Percentiles rank a stretch among this genome's conserved stretches.
Evolutionary conservation across 2,329 filamentous ascomycete species (phyloP).

Genomic region (Dothistroma pini): DNA sequence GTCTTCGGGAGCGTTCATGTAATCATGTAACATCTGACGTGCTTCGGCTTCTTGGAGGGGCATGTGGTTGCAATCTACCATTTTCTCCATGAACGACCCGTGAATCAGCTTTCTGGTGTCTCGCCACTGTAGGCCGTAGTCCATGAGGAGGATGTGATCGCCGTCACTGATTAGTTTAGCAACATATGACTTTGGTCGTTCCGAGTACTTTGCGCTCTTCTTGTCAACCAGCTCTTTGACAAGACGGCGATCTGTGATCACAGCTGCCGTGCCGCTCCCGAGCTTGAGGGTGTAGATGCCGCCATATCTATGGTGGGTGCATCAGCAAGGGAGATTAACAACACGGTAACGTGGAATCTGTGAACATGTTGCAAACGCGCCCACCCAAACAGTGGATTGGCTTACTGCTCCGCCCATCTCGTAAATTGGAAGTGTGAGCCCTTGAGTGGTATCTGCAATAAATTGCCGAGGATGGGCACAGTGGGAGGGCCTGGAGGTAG

Average conservation of each 20-base stretch:
- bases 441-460: constrained; percentile 39
- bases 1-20: constrained; percentile 39
- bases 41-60: constrained; percentile 48
- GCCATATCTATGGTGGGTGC: constrained; percentile 16
- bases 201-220: constrained; percentile 44
- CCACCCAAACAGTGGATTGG: neutral
- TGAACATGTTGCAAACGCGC: too few species aligned
- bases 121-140: constrained; percentile 47
- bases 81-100: constrained; percentile 41
- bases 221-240: constrained; percentile 47
- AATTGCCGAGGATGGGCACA: constrained; percentile 43
- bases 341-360: too few species aligned
- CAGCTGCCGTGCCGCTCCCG: constrained; percentile 39
- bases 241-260: constrained; percentile 41
- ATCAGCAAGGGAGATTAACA: neutral
- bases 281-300: constrained; percentile 38
- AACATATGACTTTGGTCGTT: constrained; percentile 38
- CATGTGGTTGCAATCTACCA: constrained; percentile 44
- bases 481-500: constrained; percentile 39
- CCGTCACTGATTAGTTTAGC: constrained; percentile 45
- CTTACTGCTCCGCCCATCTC: constrained; percentile 28
- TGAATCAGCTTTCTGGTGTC: constrained; percentile 46
- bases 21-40: constrained; percentile 47
- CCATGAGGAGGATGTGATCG: constrained; percentile 48
- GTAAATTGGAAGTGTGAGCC: constrained; percentile 32